A percentile compares a stretch with the other conserved stretches of the same genome.
These are phyloP conservation scores for Scalesia atractyloides DNA, from an alignment of 129 eudicot genomes.

Conservation along the genomic window DNA sequence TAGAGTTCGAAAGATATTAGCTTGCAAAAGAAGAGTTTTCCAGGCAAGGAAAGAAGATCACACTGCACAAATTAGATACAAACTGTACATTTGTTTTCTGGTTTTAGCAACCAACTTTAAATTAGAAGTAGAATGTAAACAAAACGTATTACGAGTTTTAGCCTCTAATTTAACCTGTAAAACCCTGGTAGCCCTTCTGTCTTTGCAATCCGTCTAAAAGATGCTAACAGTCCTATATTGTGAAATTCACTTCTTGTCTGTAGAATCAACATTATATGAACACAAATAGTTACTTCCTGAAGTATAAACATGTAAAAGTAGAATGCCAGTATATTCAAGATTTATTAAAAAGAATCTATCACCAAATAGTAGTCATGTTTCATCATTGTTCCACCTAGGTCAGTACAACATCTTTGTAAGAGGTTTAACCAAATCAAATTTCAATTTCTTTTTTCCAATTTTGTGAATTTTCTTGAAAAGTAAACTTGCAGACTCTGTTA, in stretches of 20 bases:
- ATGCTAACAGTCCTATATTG: slow-evolving; percentile 73
- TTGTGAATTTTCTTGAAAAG: background rate
- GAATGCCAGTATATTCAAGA: background rate
- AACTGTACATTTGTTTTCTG: background rate
- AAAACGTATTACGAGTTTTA: background rate
- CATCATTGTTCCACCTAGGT: background rate
- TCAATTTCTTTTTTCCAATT: background rate
- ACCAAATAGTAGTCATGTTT: background rate
- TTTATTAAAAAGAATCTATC: background rate
- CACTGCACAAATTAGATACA: background rate
- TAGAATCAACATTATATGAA: slow-evolving; percentile 24
- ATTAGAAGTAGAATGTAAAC: background rate
- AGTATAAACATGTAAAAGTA: background rate
- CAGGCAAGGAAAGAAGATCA: background rate
- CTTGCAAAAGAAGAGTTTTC: background rate
- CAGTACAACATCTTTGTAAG: background rate
- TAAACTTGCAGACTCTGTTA: background rate
- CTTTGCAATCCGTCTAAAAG: slow-evolving; percentile 73
- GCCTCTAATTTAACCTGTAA: slow-evolving; percentile 59
- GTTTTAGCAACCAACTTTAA: slow-evolving; percentile 1
- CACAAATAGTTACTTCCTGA: slow-evolving; percentile 19
- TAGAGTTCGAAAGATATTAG: slow-evolving; percentile 17
- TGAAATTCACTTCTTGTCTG: slow-evolving; percentile 91
- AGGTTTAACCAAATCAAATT: background rate
- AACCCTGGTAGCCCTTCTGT: slow-evolving; percentile 87